Evolutionary conservation across 352 stramenopile species (phyloP).

Genomic region (Phytopythium oedochilum): DNA sequence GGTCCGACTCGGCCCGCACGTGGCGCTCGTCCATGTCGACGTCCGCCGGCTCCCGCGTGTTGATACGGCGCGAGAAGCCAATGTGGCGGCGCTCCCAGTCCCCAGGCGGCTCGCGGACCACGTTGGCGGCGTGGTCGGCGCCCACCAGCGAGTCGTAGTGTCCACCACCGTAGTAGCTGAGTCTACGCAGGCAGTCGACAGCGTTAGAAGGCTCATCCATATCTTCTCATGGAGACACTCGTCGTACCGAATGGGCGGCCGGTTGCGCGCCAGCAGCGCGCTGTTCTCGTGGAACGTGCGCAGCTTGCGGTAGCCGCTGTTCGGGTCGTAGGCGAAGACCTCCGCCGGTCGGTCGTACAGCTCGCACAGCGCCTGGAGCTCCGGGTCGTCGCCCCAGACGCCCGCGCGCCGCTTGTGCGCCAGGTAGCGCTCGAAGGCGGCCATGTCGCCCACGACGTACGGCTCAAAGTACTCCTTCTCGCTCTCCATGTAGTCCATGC

Average conservation of each 20-base stretch:
- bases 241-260: conserved; percentile 63
- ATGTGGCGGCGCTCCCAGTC: conserved; percentile 68
- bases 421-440: conserved; percentile 89
- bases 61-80: conserved; percentile 63
- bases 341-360: conserved; percentile 90
- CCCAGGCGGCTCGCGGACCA: conserved; percentile 54
- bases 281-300: conserved; percentile 88
- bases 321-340: conserved; percentile 86
- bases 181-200: conserved; percentile 16
- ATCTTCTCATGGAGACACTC: neutral
- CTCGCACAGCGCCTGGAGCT: conserved; percentile 95
- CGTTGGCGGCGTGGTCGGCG: conserved; percentile 39
- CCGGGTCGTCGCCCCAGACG: conserved; percentile 94
- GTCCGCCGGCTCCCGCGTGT: conserved; percentile 37
- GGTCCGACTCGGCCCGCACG: conserved; percentile 24
- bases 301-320: conserved; percentile 68
- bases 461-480: conserved; percentile 92
- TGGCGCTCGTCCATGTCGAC: conserved; percentile 24
- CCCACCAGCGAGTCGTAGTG: conserved; percentile 90
- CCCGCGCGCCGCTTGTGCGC: conserved; percentile 84
- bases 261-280: conserved; percentile 34
- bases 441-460: conserved; percentile 86
- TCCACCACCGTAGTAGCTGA: conserved; percentile 90
- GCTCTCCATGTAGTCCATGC: conserved; percentile 95
- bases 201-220: neutral